Conservation (phyloP, 2,329 filamentous ascomycete genomes). For the Zasmidium cellare region DNA sequence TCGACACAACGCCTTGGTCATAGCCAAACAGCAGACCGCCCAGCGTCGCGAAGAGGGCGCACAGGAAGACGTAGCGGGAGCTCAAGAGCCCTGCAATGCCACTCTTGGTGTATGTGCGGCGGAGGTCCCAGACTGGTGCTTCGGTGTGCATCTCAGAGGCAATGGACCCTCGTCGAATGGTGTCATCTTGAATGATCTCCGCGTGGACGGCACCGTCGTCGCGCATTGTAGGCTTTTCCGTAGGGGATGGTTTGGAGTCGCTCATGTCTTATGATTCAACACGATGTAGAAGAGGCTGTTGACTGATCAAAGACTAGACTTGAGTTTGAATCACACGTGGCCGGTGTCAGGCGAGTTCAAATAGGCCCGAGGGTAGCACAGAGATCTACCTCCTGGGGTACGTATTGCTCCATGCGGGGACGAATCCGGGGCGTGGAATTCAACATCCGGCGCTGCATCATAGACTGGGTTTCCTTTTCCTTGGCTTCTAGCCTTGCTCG, state of each 20-base stretch:
- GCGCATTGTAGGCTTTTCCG: not conserved
- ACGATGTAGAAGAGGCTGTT: no score
- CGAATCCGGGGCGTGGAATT: not conserved
- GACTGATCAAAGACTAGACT: not conserved
- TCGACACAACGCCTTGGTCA: conserved; percentile 25
- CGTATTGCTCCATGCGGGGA: not conserved
- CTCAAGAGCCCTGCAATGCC: conserved; percentile 47
- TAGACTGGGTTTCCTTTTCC: not conserved
- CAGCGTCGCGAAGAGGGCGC: conserved; percentile 50
- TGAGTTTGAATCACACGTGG: not conserved
- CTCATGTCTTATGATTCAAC: not conserved
- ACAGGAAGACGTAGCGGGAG: conserved; percentile 52
- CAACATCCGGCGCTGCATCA: not conserved
- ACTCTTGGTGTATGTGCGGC: not conserved
- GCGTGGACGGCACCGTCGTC: not conserved
- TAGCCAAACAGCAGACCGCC: conserved; percentile 41
- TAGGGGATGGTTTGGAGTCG: not conserved
- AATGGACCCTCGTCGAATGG: not conserved
- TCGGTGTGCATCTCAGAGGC: not conserved
- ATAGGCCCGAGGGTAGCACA: not conserved
- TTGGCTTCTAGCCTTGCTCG: not conserved
- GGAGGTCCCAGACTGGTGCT: not conserved
- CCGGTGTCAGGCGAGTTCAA: not conserved
- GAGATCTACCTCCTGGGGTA: no score
- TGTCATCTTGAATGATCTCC: not conserved